Conservation (phyloP, 257 asterid genomes). For the Galeopsis tetrahit region DNA sequence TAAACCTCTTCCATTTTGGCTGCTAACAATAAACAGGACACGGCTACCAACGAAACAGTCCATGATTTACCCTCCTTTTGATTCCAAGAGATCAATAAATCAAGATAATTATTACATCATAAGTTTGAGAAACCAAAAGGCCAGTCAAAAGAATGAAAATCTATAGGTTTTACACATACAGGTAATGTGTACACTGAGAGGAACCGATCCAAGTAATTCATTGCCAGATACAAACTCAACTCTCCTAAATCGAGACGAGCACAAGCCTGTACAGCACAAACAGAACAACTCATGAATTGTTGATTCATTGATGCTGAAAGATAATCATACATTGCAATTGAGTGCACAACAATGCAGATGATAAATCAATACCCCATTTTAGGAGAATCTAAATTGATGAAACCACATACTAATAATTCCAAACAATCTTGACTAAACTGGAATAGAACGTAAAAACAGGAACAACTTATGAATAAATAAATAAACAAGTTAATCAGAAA, state of each 20-base stretch:
- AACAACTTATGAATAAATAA: constrained; percentile 3
- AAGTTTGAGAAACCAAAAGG: constrained; percentile 24
- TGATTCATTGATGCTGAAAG: neutral
- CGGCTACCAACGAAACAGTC: constrained; percentile 64
- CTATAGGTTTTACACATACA: constrained; percentile 32
- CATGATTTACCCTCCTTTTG: constrained; percentile 55
- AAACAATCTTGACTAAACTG: constrained; percentile 23
- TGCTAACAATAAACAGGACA: constrained; percentile 75
- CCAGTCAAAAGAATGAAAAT: constrained; percentile 22
- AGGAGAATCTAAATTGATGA: constrained; percentile 20
- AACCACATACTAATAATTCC: neutral
- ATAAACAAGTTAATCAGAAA: constrained; percentile 22
- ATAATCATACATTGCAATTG: constrained; percentile 19
- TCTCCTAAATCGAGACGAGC: constrained; percentile 50
- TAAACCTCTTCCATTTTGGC: constrained; percentile 72
- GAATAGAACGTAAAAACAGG: constrained; percentile 1
- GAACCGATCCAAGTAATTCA: constrained; percentile 56
- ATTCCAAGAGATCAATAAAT: constrained; percentile 26
- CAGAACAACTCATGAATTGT: constrained; percentile 1
- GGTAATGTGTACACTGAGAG: constrained; percentile 49
- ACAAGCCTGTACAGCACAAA: constrained; percentile 48
- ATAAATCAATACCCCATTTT: constrained; percentile 21
- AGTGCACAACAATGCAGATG: constrained; percentile 35
- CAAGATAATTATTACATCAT: constrained; percentile 23
- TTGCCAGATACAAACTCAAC: constrained; percentile 48